phyloP scores from a whole-genome alignment of 2,329 filamentous ascomycete species.

The Pseudogymnoascus sp. region DNA sequence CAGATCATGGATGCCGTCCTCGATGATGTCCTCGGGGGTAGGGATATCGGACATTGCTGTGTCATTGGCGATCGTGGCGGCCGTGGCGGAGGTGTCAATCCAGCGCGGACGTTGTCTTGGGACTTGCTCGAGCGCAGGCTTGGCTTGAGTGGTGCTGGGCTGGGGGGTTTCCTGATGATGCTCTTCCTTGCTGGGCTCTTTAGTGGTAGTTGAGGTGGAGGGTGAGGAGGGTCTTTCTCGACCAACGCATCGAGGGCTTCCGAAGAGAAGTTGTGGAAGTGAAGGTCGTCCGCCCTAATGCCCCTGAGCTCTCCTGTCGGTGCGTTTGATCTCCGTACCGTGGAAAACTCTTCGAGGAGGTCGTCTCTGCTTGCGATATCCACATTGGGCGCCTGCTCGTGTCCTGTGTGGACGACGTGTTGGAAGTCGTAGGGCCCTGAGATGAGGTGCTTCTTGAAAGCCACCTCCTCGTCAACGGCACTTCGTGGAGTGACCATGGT shows the following conservation, averaged over 20 bases:
- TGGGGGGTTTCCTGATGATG: not conserved
- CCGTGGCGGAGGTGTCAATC: constrained; percentile 35
- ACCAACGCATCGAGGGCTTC: constrained; percentile 30
- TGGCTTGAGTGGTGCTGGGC: not conserved
- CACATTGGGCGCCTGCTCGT: constrained; percentile 39
- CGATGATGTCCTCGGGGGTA: constrained; percentile 50
- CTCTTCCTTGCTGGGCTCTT: constrained; percentile 9
- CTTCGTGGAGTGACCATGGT: not conserved
- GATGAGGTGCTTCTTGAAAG: constrained; percentile 42
- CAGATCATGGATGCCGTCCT: constrained; percentile 40
- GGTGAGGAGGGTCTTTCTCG: constrained; percentile 17
- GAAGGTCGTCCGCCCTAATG: constrained; percentile 35
- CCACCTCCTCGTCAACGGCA: not conserved
- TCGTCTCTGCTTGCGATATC: constrained; percentile 34
- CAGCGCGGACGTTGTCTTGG: constrained; percentile 29
- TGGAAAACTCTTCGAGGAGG: constrained; percentile 39
- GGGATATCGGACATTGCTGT: constrained; percentile 35
- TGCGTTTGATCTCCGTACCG: constrained; percentile 32
- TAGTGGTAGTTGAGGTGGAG: constrained; percentile 12
- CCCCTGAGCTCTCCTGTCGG: constrained; percentile 33
- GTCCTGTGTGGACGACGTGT: constrained; percentile 53
- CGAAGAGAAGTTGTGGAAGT: constrained; percentile 44
- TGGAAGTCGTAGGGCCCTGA: constrained; percentile 62
- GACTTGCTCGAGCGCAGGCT: constrained; percentile 34
- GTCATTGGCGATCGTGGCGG: constrained; percentile 42